Evolutionary conservation across 2,329 filamentous ascomycete species (phyloP), one percentile per base, ranked within the genome.

Genomic region (Neonectria neomacrospora): DNA sequence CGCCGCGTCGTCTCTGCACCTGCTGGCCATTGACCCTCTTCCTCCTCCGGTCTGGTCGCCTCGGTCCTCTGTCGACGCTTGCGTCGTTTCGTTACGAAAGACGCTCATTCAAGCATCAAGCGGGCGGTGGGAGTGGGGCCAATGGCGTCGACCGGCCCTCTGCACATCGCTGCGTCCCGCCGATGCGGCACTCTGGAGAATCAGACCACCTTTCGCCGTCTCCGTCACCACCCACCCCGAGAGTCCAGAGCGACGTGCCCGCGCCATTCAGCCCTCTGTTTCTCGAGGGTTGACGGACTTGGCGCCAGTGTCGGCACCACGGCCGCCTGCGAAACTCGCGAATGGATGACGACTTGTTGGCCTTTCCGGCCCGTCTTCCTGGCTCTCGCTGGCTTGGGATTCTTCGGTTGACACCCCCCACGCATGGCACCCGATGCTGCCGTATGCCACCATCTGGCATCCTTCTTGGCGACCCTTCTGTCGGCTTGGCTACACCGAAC

Each of bases 351-450:
- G 41, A 34, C 32, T 18, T 57, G 61, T 51, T 66, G 61, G 54
- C 44, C 56, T 45, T 42, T 39, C 63, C 67, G 64, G 66, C 64
- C 64, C 66, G 58, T 65, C 62, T 70, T 64, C 68, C 69, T 69
- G 58, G 58, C 34, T 26, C 30, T 53, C 26, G 18, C 42, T 20
- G 56, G 64, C 60, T 68, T 66, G 41, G 16, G n/a, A 26, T 41
- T 57, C 51, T 47, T 59, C 14, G 50, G 42, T 56, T 48, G 41
- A 54, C 67, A 60, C 70, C 70, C 70, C 70, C 70, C 70, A 71
- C 63, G 67, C 63, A 64, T 68, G 67, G 68, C 70, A 72, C 70
- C 70, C 63, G 72, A 63, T 71, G 57, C 37, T 14, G 5, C 37
- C n/a, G 7, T 39, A n/a, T 39, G 37, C 37, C 37, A 18, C 37